A percentile compares a stretch with the other conserved stretches of the same genome.
Conservation (phyloP, 2,329 filamentous ascomycete genomes). For the Hypomyces perniciosus region DNA sequence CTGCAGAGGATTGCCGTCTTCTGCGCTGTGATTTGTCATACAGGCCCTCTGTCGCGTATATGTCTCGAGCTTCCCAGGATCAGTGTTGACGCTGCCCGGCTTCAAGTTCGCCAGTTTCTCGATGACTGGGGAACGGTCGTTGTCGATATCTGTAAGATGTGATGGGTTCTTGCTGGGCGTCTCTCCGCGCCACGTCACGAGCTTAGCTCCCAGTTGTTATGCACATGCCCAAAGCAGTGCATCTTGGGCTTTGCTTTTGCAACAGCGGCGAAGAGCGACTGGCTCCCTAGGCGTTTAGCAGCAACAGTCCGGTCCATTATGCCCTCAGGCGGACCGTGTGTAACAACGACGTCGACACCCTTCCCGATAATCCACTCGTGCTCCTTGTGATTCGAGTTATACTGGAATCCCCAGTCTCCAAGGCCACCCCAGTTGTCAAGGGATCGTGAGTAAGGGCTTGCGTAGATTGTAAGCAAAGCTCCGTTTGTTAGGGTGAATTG, state of each 20-base stretch:
- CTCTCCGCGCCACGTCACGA: conserved; percentile 39
- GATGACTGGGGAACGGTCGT: conserved; percentile 34
- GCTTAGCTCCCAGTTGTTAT: conserved; percentile 31
- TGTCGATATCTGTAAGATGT: conserved; percentile 44
- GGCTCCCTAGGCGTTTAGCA: conserved; percentile 24
- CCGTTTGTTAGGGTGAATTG: conserved; percentile 35
- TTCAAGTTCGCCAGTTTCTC: conserved; percentile 23
- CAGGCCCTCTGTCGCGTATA: background rate
- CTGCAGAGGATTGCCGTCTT: background rate
- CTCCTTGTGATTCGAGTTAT: conserved; percentile 19
- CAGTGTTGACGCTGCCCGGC: background rate
- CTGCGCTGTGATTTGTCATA: conserved; percentile 5
- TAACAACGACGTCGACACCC: conserved; percentile 27
- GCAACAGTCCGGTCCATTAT: conserved; percentile 34
- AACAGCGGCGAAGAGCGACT: conserved; percentile 26
- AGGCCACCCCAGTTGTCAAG: conserved; percentile 24
- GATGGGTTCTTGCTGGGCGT: conserved; percentile 25
- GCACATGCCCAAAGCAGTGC: conserved; percentile 34
- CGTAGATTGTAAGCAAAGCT: conserved; percentile 35
- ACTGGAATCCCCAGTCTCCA: conserved; percentile 42
- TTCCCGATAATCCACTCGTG: conserved; percentile 24
- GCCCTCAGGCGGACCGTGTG: conserved; percentile 32
- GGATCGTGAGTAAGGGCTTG: conserved; percentile 40
- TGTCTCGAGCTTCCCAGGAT: background rate
- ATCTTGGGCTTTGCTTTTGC: conserved; percentile 24